phyloP scores from a whole-genome alignment of 2,329 filamentous ascomycete species.

The Colletotrichum spaethianum region DNA sequence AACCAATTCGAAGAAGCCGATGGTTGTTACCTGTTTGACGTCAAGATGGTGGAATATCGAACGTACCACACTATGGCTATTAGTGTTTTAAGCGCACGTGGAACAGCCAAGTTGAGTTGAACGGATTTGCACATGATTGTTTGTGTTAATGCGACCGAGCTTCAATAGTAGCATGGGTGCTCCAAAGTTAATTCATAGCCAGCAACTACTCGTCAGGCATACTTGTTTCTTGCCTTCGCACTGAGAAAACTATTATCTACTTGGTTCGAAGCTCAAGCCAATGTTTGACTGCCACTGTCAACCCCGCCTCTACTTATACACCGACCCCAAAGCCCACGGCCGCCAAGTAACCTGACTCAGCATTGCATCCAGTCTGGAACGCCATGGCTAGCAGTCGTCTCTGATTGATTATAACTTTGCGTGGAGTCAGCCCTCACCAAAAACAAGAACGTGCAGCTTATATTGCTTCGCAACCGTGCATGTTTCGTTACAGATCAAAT shows the following conservation, averaged over 20 bases:
- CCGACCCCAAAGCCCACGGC: neutral
- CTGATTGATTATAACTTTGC: neutral
- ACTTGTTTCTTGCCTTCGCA: neutral
- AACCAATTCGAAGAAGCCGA: neutral
- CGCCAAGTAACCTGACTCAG: neutral
- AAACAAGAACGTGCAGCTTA: neutral
- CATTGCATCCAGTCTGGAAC: neutral
- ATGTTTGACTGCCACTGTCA: neutral
- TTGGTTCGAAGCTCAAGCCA: neutral
- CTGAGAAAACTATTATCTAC: too few relatives aligned
- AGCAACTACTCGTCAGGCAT: too few relatives aligned
- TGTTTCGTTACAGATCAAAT: neutral
- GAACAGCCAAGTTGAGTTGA: neutral
- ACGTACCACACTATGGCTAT: neutral
- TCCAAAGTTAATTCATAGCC: neutral
- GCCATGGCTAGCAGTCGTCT: neutral
- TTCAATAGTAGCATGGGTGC: neutral
- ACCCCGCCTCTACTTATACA: neutral
- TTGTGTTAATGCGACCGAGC: slow-evolving; percentile 4
- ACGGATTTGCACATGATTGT: neutral
- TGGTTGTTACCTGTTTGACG: neutral
- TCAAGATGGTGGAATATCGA: neutral
- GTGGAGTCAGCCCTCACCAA: neutral
- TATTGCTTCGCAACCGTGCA: neutral
- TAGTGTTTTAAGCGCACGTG: neutral